Evolutionary conservation across 208 protist species (phyloP).

Genomic region (Vickermania spadyakhi): DNA sequence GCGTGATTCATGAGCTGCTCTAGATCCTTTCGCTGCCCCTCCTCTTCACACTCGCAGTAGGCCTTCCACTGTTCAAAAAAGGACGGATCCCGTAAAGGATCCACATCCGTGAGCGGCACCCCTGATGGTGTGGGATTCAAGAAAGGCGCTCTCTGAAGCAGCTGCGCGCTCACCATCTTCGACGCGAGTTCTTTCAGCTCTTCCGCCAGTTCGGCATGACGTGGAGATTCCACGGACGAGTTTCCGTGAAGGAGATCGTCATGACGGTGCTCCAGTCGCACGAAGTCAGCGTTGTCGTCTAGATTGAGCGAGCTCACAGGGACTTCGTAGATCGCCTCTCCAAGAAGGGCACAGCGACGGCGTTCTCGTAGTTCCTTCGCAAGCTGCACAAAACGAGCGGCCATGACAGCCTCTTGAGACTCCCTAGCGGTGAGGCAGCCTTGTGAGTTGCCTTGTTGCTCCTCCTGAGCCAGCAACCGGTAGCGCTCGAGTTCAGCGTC

Average conservation of each 20-base stretch:
- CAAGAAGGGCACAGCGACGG: conserved; percentile 7
- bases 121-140: neutral
- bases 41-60: neutral
- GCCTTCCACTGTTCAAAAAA: neutral
- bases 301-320: neutral
- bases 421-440: neutral
- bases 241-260: neutral
- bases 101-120: neutral
- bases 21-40: too few relatives aligned
- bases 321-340: conserved; percentile 6
- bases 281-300: neutral
- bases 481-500: conserved; percentile 7
- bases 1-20: conserved; percentile 56
- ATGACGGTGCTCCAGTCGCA: neutral
- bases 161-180: neutral
- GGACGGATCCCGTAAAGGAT: neutral
- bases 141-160: neutral
- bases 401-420: conserved; percentile 2
- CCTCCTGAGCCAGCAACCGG: conserved; percentile 5
- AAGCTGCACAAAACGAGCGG: conserved; percentile 2
- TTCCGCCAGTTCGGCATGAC: neutral
- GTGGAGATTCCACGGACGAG: neutral
- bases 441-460: neutral
- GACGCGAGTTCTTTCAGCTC: neutral
- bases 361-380: conserved; percentile 2